phyloP scores from a whole-genome alignment of 2,329 filamentous ascomycete species.

The Nemania sp. region DNA sequence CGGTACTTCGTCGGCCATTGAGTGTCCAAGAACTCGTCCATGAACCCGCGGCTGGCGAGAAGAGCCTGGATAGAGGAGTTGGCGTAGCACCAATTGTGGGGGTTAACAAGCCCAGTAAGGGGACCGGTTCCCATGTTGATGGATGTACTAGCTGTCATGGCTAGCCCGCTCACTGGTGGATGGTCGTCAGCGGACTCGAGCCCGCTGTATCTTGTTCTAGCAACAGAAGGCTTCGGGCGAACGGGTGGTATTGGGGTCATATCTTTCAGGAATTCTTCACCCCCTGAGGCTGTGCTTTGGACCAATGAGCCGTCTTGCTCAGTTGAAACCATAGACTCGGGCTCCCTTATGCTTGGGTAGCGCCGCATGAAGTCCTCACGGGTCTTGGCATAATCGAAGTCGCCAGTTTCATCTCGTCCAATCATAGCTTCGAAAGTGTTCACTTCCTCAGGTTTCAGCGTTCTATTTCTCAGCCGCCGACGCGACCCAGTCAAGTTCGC shows the following conservation, averaged over 20 bases:
- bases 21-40: slow-evolving; percentile 62
- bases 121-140: slow-evolving; percentile 36
- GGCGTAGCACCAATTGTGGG: slow-evolving; percentile 85
- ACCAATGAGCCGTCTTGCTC: slow-evolving; percentile 15
- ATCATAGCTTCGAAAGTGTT: slow-evolving; percentile 78
- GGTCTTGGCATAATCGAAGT: slow-evolving; percentile 61
- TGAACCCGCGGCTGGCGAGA: slow-evolving; percentile 71
- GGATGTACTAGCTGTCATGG: slow-evolving; percentile 46
- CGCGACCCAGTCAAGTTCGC: slow-evolving; percentile 33
- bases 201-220: slow-evolving; percentile 78
- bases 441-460: slow-evolving; percentile 76
- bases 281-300: slow-evolving; percentile 39
- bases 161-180: slow-evolving; percentile 43
- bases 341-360: slow-evolving; percentile 71
- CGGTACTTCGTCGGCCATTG: slow-evolving; percentile 69
- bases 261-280: slow-evolving; percentile 49
- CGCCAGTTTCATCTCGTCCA: slow-evolving; percentile 61
- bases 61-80: slow-evolving; percentile 88
- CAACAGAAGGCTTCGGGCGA: slow-evolving; percentile 69
- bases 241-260: slow-evolving; percentile 59
- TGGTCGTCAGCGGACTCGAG: slow-evolving; percentile 49
- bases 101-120: slow-evolving; percentile 76
- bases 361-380: slow-evolving; percentile 84
- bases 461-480: slow-evolving; percentile 50
- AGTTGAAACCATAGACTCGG: slow-evolving; percentile 61